Percentiles rank a stretch among this genome's conserved stretches.
These are phyloP conservation scores for Ceriops tagal DNA, from an alignment of 345 rosid genomes.

Conservation along the genomic window DNA sequence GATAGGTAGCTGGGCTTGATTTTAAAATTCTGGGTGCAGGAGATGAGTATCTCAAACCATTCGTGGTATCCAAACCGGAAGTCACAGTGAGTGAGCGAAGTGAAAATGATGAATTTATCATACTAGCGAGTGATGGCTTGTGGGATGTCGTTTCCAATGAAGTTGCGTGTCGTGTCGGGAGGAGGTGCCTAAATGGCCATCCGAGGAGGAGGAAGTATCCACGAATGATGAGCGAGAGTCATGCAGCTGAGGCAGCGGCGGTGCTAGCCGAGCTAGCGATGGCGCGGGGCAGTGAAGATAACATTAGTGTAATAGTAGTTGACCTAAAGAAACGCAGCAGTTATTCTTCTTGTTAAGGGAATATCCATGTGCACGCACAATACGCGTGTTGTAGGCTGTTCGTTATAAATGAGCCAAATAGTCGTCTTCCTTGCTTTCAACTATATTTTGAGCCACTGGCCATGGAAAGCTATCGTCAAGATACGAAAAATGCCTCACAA, in stretches of 20 bases:
- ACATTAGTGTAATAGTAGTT: conserved; percentile 42
- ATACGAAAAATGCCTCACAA: no score
- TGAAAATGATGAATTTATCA: conserved; percentile 53
- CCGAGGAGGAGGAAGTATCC: conserved; percentile 28
- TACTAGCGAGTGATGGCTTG: conserved; percentile 73
- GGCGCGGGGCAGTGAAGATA: conserved; percentile 39
- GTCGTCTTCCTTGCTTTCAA: no score
- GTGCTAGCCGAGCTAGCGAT: conserved; percentile 33
- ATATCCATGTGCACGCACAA: no score
- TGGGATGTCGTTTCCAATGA: conserved; percentile 72
- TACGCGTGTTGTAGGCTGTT: no score
- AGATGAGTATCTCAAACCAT: conserved; percentile 56
- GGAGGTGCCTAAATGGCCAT: conserved; percentile 43
- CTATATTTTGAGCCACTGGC: no score
- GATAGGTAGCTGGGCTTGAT: neutral
- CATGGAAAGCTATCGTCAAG: no score
- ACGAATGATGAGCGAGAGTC: conserved; percentile 14
- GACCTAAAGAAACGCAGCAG: conserved; percentile 32
- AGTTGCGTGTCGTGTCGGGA: conserved; percentile 56
- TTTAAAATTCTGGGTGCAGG: conserved; percentile 31
- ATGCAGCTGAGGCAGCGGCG: conserved; percentile 31
- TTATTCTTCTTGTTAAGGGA: neutral
- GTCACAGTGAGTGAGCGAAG: conserved; percentile 39
- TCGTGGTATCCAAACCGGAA: conserved; percentile 50
- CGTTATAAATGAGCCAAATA: no score